These are phyloP conservation scores for Cairneyella variabilis DNA, from an alignment of 495 filamentous ascomycete species.

Conservation along the genomic window DNA sequence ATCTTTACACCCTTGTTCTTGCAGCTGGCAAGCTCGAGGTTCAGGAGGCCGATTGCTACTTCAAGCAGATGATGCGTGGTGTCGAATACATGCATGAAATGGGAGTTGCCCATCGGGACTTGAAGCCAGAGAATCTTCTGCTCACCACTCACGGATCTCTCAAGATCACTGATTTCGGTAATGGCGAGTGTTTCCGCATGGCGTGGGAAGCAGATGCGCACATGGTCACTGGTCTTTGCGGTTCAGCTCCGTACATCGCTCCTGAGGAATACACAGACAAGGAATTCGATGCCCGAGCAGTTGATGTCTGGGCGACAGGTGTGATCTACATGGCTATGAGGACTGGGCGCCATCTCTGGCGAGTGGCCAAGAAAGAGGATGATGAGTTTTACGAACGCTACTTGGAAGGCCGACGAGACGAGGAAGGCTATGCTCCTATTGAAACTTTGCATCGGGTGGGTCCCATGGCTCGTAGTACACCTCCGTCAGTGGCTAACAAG, in stretches of 20 bases:
- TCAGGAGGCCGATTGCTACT: slow-evolving; percentile 93
- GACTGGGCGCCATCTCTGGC: slow-evolving; percentile 92
- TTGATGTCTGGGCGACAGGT: slow-evolving; percentile 96
- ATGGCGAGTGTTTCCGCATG: slow-evolving; percentile 99
- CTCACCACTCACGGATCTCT: slow-evolving; percentile 90
- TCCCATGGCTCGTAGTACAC: slow-evolving; percentile 10
- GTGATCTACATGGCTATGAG: slow-evolving; percentile 99
- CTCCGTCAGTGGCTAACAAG: slow-evolving; percentile 1
- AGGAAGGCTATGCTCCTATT: slow-evolving; percentile 93
- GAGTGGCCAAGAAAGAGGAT: slow-evolving; percentile 90
- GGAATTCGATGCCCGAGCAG: slow-evolving; percentile 94
- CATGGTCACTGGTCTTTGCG: slow-evolving; percentile 96
- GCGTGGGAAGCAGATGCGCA: slow-evolving; percentile 98
- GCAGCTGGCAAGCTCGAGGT: slow-evolving; percentile 92
- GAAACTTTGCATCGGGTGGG: slow-evolving; percentile 93
- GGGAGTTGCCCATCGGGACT: slow-evolving; percentile 95
- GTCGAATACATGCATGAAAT: slow-evolving; percentile 99
- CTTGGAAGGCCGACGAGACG: slow-evolving; percentile 83
- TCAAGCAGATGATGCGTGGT: slow-evolving; percentile 99
- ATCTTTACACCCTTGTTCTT: slow-evolving; percentile 92
- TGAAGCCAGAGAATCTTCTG: slow-evolving; percentile 96
- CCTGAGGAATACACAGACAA: slow-evolving; percentile 93
- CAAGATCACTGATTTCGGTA: slow-evolving; percentile 99
- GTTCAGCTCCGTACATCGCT: slow-evolving; percentile 94
- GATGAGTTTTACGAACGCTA: slow-evolving; percentile 97